Base-by-base conservation (phyloP, 306 rosid species). In the Lablab purpureus region DNA sequence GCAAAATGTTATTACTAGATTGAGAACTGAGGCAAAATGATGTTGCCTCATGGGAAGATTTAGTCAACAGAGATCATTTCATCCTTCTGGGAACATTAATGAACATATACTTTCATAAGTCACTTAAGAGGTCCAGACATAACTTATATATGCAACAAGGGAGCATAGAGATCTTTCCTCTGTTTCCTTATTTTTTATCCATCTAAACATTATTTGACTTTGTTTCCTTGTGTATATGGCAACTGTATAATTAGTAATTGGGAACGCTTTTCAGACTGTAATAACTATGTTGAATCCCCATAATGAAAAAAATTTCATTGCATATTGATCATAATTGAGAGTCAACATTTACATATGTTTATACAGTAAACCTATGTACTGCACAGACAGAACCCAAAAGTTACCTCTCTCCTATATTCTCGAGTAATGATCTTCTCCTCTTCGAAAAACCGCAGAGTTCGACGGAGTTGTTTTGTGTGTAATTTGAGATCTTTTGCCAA, bases 401-500 rank as follows among this genome's bases (percentile, higher is more conserved):
- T 77, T 45, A 96, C 99, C 97, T 96, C 99, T 80, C 85, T 87
- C 83, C 98, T 87, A 81, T 93, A 94, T 79, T 96, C 99, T 71
- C 98, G 87, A 27, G 97, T 89, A 78, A 96, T 85, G 59, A 96
- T 79, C 85, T 93, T 93, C 87, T 96, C 99, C 83, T 93, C 99
- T 85, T 96, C 99, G 66, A 96, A 91, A 71, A 89, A 90, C 47
- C 93, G 87, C 76, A 93, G 77, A 66, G 93, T 91, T 71, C 96
- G 92, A 34, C 96, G 98, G 72, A 95, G 95, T 66, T 91, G 98
- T 87, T 96, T 93, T 0, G 97, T 78, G 81, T 96, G 99, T 76
- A 96, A 82, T 77, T 93, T 91, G 79, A 93, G 92, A 81, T 93
- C 97, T 92, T 96, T 96, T 55, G 97, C 98, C 85, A 96, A 91